These are phyloP conservation scores for Trichodelitschia bisporula DNA, from an alignment of 495 filamentous ascomycete species.

Conservation along the genomic window DNA sequence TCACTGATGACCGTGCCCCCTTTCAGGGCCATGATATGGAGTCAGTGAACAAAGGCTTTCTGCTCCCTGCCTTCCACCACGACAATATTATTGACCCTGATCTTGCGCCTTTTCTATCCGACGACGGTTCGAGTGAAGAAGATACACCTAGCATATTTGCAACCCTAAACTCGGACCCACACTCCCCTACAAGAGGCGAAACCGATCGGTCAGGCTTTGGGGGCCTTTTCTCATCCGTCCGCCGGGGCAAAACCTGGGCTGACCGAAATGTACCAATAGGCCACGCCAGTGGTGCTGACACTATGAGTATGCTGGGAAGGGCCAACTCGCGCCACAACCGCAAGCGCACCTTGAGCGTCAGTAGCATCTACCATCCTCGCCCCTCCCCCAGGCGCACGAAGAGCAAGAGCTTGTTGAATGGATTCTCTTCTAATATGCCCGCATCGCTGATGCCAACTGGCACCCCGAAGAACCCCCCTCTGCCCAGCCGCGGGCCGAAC, in stretches of 20 bases:
- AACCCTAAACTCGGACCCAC: constrained; percentile 29
- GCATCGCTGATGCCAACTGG: neutral
- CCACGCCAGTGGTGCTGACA: constrained; percentile 32
- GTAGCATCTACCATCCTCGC: constrained; percentile 41
- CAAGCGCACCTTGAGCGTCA: constrained; percentile 51
- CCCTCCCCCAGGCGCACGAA: constrained; percentile 34
- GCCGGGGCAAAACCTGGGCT: constrained; percentile 46
- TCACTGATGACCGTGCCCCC: constrained; percentile 57
- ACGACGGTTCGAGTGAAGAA: constrained; percentile 76
- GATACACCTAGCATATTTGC: constrained; percentile 75
- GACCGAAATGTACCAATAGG: constrained; percentile 47
- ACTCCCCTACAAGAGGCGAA: constrained; percentile 25
- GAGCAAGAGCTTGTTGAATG: constrained; percentile 15
- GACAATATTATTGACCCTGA: constrained; percentile 98
- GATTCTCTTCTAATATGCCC: constrained; percentile 2
- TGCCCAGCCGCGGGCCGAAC: constrained; percentile 19
- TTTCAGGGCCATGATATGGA: constrained; percentile 58
- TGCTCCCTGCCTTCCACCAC: constrained; percentile 75
- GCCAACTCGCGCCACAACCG: constrained; percentile 28
- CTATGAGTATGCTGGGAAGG: constrained; percentile 27
- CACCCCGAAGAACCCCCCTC: neutral
- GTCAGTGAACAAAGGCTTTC: constrained; percentile 30
- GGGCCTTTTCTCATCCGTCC: constrained; percentile 20
- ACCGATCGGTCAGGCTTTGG: constrained; percentile 27
- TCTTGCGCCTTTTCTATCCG: constrained; percentile 82